These are phyloP conservation scores for Phytophthora kernoviae DNA, from an alignment of 352 stramenopile species.

Conservation along the genomic window DNA sequence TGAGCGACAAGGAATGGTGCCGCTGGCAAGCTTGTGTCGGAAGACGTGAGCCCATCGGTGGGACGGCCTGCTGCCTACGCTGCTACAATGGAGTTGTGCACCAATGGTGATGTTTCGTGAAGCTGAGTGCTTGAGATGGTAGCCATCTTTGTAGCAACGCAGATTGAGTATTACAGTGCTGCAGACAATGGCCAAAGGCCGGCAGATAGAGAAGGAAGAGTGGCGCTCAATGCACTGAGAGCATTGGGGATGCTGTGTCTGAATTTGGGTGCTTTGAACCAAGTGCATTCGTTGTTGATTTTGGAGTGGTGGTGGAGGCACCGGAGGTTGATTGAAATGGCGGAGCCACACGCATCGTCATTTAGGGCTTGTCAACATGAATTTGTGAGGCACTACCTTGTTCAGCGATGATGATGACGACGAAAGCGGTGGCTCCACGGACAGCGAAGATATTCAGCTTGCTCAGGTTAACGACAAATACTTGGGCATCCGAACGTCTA, in stretches of 20 bases:
- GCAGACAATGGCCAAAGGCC: constrained; percentile 56
- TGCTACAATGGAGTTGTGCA: constrained; percentile 65
- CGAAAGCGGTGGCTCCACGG: constrained; percentile 41
- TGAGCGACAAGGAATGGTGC: no score
- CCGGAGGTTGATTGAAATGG: constrained; percentile 85
- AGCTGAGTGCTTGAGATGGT: constrained; percentile 81
- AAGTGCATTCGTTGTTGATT: constrained; percentile 63
- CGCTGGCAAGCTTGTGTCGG: no score
- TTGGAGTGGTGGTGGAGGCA: no score
- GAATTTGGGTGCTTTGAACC: constrained; percentile 65
- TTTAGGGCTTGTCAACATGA: constrained; percentile 69
- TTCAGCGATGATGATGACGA: constrained; percentile 63
- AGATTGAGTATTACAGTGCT: constrained; percentile 64
- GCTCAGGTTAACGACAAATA: constrained; percentile 85
- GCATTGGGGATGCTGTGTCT: constrained; percentile 78
- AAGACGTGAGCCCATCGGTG: no score
- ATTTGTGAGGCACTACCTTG: constrained; percentile 56
- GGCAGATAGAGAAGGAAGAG: constrained; percentile 57
- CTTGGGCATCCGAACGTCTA: constrained; percentile 81
- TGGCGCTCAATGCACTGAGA: constrained; percentile 73
- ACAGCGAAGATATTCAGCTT: constrained; percentile 82
- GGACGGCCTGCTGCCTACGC: constrained; percentile 69
- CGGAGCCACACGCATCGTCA: constrained; percentile 69
- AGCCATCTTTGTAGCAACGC: constrained; percentile 66
- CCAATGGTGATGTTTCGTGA: constrained; percentile 63